A percentile compares a stretch with the other conserved stretches of the same genome.
Conservation (phyloP, 2,329 filamentous ascomycete species). For the Lachnellula hyalina region DNA sequence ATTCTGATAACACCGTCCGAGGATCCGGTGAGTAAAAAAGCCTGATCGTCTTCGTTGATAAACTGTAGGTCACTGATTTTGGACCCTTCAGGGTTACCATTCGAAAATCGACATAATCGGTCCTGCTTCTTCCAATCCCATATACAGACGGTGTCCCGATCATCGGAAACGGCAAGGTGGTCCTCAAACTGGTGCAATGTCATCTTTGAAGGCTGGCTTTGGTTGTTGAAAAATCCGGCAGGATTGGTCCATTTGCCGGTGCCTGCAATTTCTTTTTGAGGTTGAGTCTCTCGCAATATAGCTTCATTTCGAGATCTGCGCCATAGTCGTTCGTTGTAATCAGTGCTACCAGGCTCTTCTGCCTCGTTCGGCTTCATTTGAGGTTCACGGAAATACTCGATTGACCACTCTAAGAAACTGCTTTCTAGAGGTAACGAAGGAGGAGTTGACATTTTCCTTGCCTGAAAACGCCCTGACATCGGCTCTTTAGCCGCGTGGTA, state of each 20-base stretch:
- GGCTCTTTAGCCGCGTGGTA: constrained; percentile 76
- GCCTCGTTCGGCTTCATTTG: constrained; percentile 97
- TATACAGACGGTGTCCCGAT: constrained; percentile 81
- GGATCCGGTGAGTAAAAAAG: constrained; percentile 88
- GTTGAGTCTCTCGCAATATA: constrained; percentile 88
- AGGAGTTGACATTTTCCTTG: constrained; percentile 51
- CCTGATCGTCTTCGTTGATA: constrained; percentile 97
- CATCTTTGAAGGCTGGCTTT: constrained; percentile 85
- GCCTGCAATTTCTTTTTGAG: constrained; percentile 82
- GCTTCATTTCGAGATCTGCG: constrained; percentile 85
- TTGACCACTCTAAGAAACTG: constrained; percentile 89
- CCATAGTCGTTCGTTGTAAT: constrained; percentile 96
- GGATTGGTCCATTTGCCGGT: constrained; percentile 83
- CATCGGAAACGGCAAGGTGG: constrained; percentile 88
- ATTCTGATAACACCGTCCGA: constrained; percentile 93
- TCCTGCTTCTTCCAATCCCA: constrained; percentile 87
- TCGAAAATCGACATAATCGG: constrained; percentile 79
- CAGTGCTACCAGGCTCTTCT: constrained; percentile 90
- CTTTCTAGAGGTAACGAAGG: constrained; percentile 73
- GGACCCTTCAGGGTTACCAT: constrained; percentile 86
- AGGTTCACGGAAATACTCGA: constrained; percentile 95
- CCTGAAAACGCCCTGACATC: constrained; percentile 68
- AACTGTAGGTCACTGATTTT: constrained; percentile 93
- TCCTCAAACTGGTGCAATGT: constrained; percentile 98
- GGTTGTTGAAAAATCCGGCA: constrained; percentile 79